Base-by-base conservation (phyloP, 169 alveolate genomes). In the Plasmodium fragile region DNA sequence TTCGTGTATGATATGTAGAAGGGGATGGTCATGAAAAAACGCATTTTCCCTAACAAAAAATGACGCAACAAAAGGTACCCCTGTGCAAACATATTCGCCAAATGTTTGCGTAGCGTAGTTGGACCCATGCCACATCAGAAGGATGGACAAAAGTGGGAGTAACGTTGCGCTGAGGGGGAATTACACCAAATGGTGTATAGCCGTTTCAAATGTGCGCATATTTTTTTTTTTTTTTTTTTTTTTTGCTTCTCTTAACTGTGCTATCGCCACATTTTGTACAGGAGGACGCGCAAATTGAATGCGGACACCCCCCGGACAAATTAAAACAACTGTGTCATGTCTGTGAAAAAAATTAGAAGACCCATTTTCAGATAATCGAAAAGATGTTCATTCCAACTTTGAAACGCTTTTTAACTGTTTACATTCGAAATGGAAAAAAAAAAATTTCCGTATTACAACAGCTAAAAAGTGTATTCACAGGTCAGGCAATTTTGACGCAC, bases 391-490 rank as follows among this genome's bases (percentile, higher is more conserved):
- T 25, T 28, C 30, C 30, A 65, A 18, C 16, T 65, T 65, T 65
- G 75, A 65, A 65, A 65, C 41, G 11, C 8, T 18, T 65, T 65
- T 25, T 8, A 65, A 65, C 16, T 4, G 30, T 78, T 78, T 78
- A 41, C 55, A 41, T 32, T 28, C 22, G 53, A 41, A 78, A 36
- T 78, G 55, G 30, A 41, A 78, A 49, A 41, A 8, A 28, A 16
- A 77, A 36, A 34, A 78, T 11, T 41, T 78, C 18, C 25, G 4
- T 22, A 43, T 34, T 78, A 78, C 83, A 43, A 78, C 34, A 41
- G 69, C n/a, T 78, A 78, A 78, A 78, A 39, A n/a, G 83, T 34
- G 83, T 25, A 78, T 78, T 78, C 41, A 78, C n/a, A 78, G 34
- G 83, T 36, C 72, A 78, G 53, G 0, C 32, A 43, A 78, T 78